Evolutionary conservation across 2,329 filamentous ascomycete genomes (phyloP), one percentile per base, ranked within the genome.

Genomic region (Neofusicoccum laricinum): DNA sequence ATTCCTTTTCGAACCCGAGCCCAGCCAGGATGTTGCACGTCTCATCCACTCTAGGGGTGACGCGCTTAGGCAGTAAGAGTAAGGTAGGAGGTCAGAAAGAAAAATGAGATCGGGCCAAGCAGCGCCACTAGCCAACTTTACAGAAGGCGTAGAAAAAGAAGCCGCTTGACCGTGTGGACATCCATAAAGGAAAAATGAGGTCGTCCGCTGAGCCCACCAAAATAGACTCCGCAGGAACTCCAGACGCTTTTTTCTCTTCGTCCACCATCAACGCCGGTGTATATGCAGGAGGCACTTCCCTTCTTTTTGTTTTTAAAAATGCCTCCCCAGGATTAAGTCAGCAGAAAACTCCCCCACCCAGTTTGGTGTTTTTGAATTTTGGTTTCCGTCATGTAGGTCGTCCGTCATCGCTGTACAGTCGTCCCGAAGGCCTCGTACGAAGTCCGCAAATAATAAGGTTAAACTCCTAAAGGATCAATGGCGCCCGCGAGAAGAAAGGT

Each of bases 221-320:
- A 34, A 36, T 43, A 46, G 55, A 36, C 55, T 36, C 25, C 55
- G 55, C 55, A 46, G 25, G 15, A 59, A 59, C 55, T 59, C 55
- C 55, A 59, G 55, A 59, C 55, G 55, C 55, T 59, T 59, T 59
- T 59, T 59, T 46, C 32, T 51, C 53, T 41, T 45, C 34, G 41
- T 36, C 55, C 55, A 59, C 55, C 36, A n/a, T 25, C 53, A 58
- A 59, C 55, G 55, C 55, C 55, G 55, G 41, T 59, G 55, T 48
- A 59, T 46, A 59, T 59, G 55, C 55, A 59, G 55, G 55, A 59
- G 55, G 55, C 40, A 30, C 30, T 34, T 46, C 30, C 55, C 43
- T 59, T 45, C 17, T 11, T 46, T 59, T 59, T 11, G 36, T 59
- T 59, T 59, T 46, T 6, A 30, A 14, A 59, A 41, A 46, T 34